Base-by-base conservation (phyloP, 1,284 basidiomycete genomes). In the Phlebopus sp. region DNA sequence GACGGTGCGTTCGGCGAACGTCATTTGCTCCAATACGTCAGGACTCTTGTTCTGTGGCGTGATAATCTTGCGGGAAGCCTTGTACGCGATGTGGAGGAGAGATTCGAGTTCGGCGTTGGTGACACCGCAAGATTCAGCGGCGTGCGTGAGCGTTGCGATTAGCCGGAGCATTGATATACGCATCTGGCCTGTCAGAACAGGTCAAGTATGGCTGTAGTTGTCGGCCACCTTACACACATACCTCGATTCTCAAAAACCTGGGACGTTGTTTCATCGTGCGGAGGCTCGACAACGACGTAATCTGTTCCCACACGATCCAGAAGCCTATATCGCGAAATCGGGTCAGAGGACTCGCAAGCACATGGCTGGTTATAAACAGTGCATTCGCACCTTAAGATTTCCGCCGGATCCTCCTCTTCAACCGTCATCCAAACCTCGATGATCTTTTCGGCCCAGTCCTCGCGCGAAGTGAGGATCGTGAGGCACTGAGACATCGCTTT, bases 61-160 rank as follows among this genome's bases (percentile, higher is more conserved):
- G 35, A 53, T 55, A 38, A 56, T 37, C 11, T 47, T 51, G 34
- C 50, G 51, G 27, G 53, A 58, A 9, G 51, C 60, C 5, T 44
- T 30, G 36, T 63, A 55, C 18, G 51, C 55, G 10, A 66, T 55
- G 19, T 47, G 57, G n/a, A 65, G 56, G 3, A 66, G 49, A n/a
- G 57, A 56, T n/a, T 62, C 37, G 14, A 66, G 37, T 35, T 58
- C 56, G n/a, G 46, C 46, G 34, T 55, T 53, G 14, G 53, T 42
- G 19, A 63, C 39, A 23, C 56, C 48, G 15, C 52, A 54, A 36
- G 51, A 48, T 34, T 55, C 43, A 2, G 47, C 48, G 8, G 54
- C 45, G 37, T 55, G 46, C 19, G 54, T 50, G 21, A 64, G 36
- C 2, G 57, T 59, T 10, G 58, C 45, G 13, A 66, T 57, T 2